These are phyloP conservation scores for Fusarium sp. DNA, from an alignment of 2,329 filamentous ascomycete genomes.

Conservation along the genomic window DNA sequence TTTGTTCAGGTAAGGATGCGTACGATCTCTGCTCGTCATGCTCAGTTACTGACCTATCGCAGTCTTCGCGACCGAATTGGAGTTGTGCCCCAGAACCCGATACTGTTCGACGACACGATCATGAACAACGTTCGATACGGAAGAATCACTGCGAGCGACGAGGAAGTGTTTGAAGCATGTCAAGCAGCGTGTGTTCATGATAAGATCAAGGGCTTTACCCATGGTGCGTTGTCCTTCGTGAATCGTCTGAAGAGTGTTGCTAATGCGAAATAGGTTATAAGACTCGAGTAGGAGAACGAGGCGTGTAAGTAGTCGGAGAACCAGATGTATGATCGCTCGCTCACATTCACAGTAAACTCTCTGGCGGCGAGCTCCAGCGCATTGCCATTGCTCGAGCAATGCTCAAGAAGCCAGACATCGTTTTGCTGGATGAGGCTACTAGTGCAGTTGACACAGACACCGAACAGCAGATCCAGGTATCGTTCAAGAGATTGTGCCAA, in stretches of 20 bases:
- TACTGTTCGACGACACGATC: constrained; percentile 69
- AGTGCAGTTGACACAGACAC: constrained; percentile 80
- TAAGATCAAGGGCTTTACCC: constrained; percentile 66
- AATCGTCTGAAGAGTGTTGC: background rate
- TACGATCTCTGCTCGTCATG: background rate
- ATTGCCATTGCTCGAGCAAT: constrained; percentile 79
- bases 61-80: constrained; percentile 67
- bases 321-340: background rate
- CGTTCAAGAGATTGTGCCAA: constrained; percentile 68
- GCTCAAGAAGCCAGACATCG: constrained; percentile 78
- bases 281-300: constrained; percentile 64
- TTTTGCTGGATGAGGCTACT: constrained; percentile 84
- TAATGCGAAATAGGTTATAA: constrained; percentile 56
- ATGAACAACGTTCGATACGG: constrained; percentile 72
- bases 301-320: constrained; percentile 53
- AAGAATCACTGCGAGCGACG: constrained; percentile 64
- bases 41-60: constrained; percentile 37
- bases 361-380: constrained; percentile 75
- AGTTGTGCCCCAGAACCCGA: constrained; percentile 67
- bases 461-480: constrained; percentile 74
- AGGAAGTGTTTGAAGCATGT: constrained; percentile 67
- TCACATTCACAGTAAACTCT: constrained; percentile 64
- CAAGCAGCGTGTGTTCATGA: constrained; percentile 69
- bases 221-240: constrained; percentile 52
- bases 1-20: constrained; percentile 56